Base-by-base conservation (phyloP, 2,329 filamentous ascomycete species). In the Calonectria henricotiae region DNA sequence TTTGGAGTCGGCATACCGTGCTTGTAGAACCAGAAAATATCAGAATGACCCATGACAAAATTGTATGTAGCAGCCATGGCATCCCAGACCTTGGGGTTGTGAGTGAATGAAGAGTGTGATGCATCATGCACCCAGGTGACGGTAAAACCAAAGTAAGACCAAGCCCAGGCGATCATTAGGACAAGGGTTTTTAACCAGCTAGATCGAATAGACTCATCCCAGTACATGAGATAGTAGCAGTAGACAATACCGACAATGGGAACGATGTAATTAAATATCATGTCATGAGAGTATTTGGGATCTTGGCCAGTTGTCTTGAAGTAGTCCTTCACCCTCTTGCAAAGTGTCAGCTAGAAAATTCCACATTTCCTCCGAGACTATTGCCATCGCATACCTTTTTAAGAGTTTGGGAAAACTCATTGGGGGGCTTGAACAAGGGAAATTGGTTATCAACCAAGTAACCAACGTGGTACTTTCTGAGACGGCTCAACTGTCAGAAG, bases 271-370 rank as follows among this genome's bases (percentile, higher is more conserved):
- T 58, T 58, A 17, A 58, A 58, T 20, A 58, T 32, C 51, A 58
- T 58, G 51, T 58, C 51, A 39, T 58, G 51, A 7, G 51, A 58
- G 51, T 58, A 58, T 32, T 58, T 58, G 51, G 51, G 51, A n/a
- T 58, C 51, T 25, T 58, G 51, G 30, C 51, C 32, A 2, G 51
- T 58, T 39, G 32, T 39, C 13, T 58, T 58, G 51, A 58, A 58
- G 51, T 58, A 58, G 25, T 58, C 51, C 35, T 58, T 58, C 4
- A 58, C 51, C 4, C 51, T 32, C 51, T 58, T 39, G 6, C 5
- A 17, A 17, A 35, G 5, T 25, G 51, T 58, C 13, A 58, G 51
- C 20, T 30, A 23, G 13, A 9, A 39, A 58, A 25, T 15, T 58
- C 32, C 4, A 8, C 20, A 7, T 25, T 9, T 15, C 23, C 2